Evolutionary conservation across 768 basidiomycete species (phyloP), one percentile per base, ranked within the genome.

Genomic region (Suillus weaverae): DNA sequence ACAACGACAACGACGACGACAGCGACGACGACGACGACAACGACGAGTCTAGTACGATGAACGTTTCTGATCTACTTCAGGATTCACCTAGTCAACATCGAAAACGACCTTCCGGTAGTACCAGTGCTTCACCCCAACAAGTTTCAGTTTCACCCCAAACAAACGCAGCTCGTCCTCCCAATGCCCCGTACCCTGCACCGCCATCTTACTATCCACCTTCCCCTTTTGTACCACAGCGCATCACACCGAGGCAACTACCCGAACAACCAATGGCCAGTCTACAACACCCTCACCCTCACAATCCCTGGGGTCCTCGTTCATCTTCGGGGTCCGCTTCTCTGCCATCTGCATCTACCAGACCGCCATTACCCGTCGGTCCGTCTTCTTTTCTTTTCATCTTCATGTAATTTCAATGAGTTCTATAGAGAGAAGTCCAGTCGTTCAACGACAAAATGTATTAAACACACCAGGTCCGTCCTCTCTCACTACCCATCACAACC

Each of bases 51-150:
- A 16, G 38, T 39, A 39, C 20, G 8, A 90, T 90, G 89, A 89
- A 90, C 76, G 87, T 91, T 69, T 85, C 86, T 30, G 85, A 81
- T 72, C 83, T 91, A 63, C 78, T 91, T 32, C 88, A 89, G 68
- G 87, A 88, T 74, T 85, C 88, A 0, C 89, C 89, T 57, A 88
- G 88, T 0, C 87, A 88, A 69, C 84, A 84, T 70, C 68, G 78
- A 26, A 70, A 78, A 71, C 70, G 70, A 4, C 67, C 78, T 13
- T 69, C 72, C 74, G 73, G 60, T 73, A 36, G 66, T 77, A 64
- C 72, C 38, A 68, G 71, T 61, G 64, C 70, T 65, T 60, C 61
- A 59, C 76, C 77, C 20, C 77, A 70, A 16, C 0, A 74, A 77
- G 35, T 75, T 70, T 6, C 63, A 38, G 66, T 70, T 63, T 70